Evolutionary conservation across 257 asterid genomes (phyloP).

Genomic region (Oldenlandia corymbosa): DNA sequence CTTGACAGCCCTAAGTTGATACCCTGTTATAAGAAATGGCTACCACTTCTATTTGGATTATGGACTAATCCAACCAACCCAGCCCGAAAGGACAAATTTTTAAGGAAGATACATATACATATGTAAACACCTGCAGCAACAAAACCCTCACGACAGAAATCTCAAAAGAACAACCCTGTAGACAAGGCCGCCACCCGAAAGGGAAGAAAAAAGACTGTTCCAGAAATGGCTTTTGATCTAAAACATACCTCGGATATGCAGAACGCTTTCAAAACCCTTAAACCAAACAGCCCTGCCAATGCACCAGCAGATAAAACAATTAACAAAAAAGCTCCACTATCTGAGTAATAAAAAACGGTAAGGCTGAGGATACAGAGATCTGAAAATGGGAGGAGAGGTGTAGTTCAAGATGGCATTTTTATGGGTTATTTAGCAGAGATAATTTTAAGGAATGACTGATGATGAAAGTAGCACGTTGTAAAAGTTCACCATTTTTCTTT

Average conservation of each 20-base stretch:
- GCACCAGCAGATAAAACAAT: not conserved
- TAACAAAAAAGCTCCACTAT: not conserved
- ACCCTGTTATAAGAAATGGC: not conserved
- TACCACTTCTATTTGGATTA: not conserved
- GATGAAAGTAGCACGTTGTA: not conserved
- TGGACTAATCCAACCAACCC: not conserved
- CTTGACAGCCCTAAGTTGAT: not conserved
- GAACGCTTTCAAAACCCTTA: slow-evolving; percentile 7
- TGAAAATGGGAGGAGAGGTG: not conserved
- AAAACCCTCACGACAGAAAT: not conserved
- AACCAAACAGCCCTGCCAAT: not conserved
- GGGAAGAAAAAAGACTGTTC: not conserved
- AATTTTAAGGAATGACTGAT: not conserved
- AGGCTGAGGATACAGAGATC: slow-evolving; percentile 4
- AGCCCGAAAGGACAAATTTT: not conserved
- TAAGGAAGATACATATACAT: not conserved
- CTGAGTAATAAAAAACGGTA: not conserved
- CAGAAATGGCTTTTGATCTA: slow-evolving; percentile 9
- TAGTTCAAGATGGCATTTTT: not conserved
- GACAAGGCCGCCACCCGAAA: not conserved
- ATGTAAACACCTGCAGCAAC: not conserved
- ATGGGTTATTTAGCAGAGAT: not conserved
- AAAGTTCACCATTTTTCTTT: slow-evolving; percentile 1
- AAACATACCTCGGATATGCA: slow-evolving; percentile 16
- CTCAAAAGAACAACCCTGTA: not conserved